phyloP scores from a whole-genome alignment of 106 monocot genomes.

The Hemerocallis citrina region DNA sequence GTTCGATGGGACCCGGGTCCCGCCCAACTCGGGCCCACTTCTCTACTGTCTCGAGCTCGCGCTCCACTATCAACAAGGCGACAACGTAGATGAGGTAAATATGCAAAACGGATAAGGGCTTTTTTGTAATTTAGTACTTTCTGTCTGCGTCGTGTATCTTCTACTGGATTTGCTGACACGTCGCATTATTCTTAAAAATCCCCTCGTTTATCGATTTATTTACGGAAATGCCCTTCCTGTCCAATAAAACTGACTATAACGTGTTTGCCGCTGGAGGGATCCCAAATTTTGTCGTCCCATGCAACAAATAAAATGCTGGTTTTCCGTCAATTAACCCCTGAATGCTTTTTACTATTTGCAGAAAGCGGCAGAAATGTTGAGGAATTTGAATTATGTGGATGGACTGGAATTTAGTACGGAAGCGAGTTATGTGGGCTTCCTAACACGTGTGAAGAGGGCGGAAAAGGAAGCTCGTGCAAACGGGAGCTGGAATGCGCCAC shows the following conservation, averaged over 20 bases:
- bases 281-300: constrained; percentile 6
- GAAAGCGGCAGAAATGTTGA: constrained; percentile 40
- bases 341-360: constrained; percentile 10
- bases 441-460: constrained; percentile 61
- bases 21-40: constrained; percentile 46
- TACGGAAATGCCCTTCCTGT: neutral
- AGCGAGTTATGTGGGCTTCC: constrained; percentile 69
- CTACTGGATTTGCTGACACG: constrained; percentile 34
- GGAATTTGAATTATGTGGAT: constrained; percentile 37
- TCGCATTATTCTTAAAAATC: neutral
- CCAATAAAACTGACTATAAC: constrained; percentile 1
- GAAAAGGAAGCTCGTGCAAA: constrained; percentile 64
- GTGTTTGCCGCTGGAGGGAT: constrained; percentile 17
- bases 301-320: no score
- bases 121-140: neutral
- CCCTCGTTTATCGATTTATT: neutral
- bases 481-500: constrained; percentile 76
- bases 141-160: constrained; percentile 15
- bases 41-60: constrained; percentile 92
- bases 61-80: constrained; percentile 38
- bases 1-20: constrained; percentile 48
- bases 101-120: neutral
- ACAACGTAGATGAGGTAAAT: constrained; percentile 58
- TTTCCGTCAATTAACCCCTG: neutral
- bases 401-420: constrained; percentile 63